A percentile compares a stretch with the other conserved stretches of the same genome.
Conservation (phyloP, 164 flowering plant genomes). For the Chimonanthus salicifolius region DNA sequence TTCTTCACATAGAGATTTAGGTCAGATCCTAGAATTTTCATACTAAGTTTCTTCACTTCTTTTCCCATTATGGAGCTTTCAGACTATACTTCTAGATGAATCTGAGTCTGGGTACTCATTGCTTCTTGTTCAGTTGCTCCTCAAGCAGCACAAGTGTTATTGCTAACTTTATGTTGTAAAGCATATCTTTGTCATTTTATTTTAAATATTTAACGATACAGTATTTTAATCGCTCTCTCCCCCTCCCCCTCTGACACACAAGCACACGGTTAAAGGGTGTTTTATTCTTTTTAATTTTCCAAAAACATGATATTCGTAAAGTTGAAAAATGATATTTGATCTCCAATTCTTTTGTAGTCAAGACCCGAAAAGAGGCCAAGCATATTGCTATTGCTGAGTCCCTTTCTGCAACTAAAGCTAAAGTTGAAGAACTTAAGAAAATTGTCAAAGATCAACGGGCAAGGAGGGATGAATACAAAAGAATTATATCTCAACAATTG, state of each 20-base stretch:
- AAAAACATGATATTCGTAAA: background rate
- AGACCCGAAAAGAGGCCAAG: conserved; percentile 78
- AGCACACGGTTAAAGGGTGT: no score
- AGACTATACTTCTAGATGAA: no score
- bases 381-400: conserved; percentile 50
- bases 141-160: no score
- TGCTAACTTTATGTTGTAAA: background rate
- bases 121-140: no score
- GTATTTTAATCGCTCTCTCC: no score
- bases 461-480: conserved; percentile 51
- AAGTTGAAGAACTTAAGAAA: conserved; percentile 49
- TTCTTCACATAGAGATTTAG: no score
- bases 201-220: no score
- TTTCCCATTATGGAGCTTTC: no score
- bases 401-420: conserved; percentile 49
- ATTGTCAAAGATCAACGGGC: conserved; percentile 41
- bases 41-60: no score
- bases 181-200: background rate
- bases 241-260: no score
- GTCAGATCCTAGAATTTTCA: no score
- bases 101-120: no score
- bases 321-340: background rate
- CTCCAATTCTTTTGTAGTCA: conserved; percentile 43
- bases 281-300: background rate
- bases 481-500: conserved; percentile 47